A percentile compares a stretch with the other conserved stretches of the same genome.
phyloP scores from a whole-genome alignment of 257 asterid species.

The Nicotiana tabacum region DNA sequence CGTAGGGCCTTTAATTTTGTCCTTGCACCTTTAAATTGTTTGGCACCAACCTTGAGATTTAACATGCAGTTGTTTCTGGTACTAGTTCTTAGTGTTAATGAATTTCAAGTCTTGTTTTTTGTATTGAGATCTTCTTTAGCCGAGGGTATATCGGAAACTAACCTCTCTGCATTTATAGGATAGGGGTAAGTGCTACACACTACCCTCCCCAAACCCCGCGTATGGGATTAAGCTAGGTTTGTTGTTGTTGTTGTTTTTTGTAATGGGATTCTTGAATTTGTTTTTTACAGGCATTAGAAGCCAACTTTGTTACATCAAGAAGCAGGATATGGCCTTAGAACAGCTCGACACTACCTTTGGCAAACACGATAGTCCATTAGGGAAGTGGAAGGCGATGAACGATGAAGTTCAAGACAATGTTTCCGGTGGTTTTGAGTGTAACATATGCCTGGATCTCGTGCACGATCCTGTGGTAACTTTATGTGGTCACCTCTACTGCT shows the following conservation, averaged over 20 bases:
- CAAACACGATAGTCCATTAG: slow-evolving; percentile 8
- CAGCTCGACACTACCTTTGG: not conserved
- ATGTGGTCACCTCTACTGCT: slow-evolving; percentile 87
- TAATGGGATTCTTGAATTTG: not conserved
- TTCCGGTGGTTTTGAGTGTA: slow-evolving; percentile 59
- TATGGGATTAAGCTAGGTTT: too few relatives aligned
- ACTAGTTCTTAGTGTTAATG: not conserved
- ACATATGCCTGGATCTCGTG: slow-evolving; percentile 63
- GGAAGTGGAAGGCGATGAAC: slow-evolving; percentile 28
- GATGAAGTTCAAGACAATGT: slow-evolving; percentile 33
- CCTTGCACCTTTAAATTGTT: not conserved
- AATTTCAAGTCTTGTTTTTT: not conserved
- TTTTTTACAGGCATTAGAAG: slow-evolving; percentile 12
- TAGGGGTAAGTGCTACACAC: too few relatives aligned
- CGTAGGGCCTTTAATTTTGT: not conserved
- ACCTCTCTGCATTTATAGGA: too few relatives aligned
- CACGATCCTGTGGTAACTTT: slow-evolving; percentile 76
- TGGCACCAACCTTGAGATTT: not conserved
- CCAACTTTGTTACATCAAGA: not conserved
- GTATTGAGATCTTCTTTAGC: too few relatives aligned
- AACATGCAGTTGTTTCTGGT: not conserved
- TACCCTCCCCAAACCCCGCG: too few relatives aligned
- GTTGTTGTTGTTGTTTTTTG: not conserved
- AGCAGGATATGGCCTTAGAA: slow-evolving; percentile 8
- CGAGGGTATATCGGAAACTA: too few relatives aligned